Evolutionary conservation across 768 basidiomycete genomes (phyloP), one percentile per base, ranked within the genome.

Genomic region (Hygrophoropsis aurantiaca): DNA sequence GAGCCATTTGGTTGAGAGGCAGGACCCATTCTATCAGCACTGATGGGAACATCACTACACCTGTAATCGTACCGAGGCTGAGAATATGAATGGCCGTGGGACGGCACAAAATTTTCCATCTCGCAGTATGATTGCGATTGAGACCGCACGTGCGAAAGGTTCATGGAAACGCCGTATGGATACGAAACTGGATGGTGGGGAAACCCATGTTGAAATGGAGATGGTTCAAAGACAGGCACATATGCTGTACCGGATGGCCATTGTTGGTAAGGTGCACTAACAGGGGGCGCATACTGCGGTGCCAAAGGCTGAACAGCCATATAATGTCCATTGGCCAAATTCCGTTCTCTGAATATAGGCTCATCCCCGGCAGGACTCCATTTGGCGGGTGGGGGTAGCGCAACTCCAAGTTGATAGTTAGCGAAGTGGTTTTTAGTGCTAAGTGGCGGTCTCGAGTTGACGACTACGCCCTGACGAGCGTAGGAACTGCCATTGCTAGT

Each of bases 301-400:
- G 69, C 56, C 24, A 74, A 64, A 15, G 84, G 73, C 46, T 81
- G 82, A 25, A 84, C 79, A 13, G 84, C 85, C 35, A 85, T 70
- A 48, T 89, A 89, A 35, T 81, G 77, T 2, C 78, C 79, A 46
- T 68, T 77, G 34, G 62, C 61, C 43, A 82, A 72, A 54, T 73
- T 77, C 44, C 71, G 67, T 43, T 79, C 74, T 26, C 81, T 77
- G 24, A 78, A 64, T 47, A 90, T 79, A 15, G 85, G 87, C 55
- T 89, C 88, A 55, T 87, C 87, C n/a, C 76, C 84, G 11, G 82
- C 77, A 40, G 88, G 87, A 58, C 86, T 87, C 88, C 88, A 90
- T 62, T 82, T 82, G 2, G 87, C 81, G 19, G 88, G 87, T 19
- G 87, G 85, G 37, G 87, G 87, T 15, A 89, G 61, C 11, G 57